phyloP scores from a whole-genome alignment of 1,284 basidiomycete genomes.

The Fomitopsis palustris region DNA sequence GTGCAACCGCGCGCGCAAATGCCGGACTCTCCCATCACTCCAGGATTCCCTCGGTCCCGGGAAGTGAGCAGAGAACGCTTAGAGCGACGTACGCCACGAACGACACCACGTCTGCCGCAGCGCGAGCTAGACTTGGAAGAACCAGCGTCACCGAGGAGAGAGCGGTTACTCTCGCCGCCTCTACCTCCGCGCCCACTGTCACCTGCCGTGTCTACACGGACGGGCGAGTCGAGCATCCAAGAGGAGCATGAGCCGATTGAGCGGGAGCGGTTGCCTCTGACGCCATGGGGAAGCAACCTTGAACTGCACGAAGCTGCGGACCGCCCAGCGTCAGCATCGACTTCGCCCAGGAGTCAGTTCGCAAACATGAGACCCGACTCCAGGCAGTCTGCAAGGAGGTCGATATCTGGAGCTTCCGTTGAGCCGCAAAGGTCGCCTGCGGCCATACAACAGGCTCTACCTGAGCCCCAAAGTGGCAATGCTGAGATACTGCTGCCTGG shows the following conservation, averaged over 20 bases:
- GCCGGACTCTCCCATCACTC: conserved; percentile 20
- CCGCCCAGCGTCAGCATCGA: neutral
- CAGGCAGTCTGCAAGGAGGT: neutral
- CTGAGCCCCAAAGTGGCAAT: neutral
- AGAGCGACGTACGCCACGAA: neutral
- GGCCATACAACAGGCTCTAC: neutral
- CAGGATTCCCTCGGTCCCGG: neutral
- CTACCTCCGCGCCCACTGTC: conserved; percentile 1
- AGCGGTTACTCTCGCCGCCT: neutral
- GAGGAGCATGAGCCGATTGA: neutral
- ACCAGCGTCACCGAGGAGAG: neutral
- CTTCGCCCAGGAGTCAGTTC: neutral
- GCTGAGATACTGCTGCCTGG: neutral
- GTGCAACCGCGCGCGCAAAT: conserved; percentile 15
- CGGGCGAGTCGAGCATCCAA: neutral
- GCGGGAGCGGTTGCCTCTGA: neutral
- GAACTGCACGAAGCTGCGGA: neutral
- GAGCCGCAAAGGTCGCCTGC: neutral
- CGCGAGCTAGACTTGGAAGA: neutral
- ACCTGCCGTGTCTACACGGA: neutral
- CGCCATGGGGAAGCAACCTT: neutral
- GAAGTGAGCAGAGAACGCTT: conserved; percentile 1
- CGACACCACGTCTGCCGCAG: neutral
- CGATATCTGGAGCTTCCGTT: neutral
- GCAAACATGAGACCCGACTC: neutral